These are phyloP conservation scores for Gossypium davidsonii DNA, from an alignment of 441 rosid species.

Conservation along the genomic window DNA sequence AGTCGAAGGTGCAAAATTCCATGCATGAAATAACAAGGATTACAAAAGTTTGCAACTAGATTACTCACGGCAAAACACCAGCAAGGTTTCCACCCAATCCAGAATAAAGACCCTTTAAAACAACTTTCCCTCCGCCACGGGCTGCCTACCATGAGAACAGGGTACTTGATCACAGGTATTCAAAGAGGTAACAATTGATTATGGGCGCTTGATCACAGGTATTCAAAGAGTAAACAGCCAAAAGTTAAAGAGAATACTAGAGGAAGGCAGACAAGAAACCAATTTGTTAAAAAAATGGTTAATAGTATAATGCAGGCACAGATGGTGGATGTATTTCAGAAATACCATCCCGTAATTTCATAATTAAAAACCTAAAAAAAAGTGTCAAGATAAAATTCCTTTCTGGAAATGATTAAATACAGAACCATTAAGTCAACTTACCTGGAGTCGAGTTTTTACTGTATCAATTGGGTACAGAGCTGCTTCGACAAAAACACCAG, in stretches of 20 bases:
- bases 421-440: conserved; percentile 20
- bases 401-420: not conserved
- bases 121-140: conserved; percentile 63
- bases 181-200: not conserved
- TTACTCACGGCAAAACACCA: conserved; percentile 71
- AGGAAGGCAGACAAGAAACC: not conserved
- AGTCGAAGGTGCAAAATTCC: not conserved
- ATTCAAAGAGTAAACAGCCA: not conserved
- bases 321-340: not conserved
- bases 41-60: not conserved
- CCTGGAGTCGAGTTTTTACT: conserved; percentile 73
- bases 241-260: not conserved
- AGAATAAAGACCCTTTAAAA: conserved; percentile 66
- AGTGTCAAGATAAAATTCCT: not conserved
- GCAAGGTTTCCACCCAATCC: conserved; percentile 70
- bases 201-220: not conserved
- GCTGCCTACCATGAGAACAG: conserved; percentile 35
- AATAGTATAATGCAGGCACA: not conserved
- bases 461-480: conserved; percentile 74
- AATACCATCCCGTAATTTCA: not conserved
- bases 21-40: not conserved
- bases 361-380: not conserved
- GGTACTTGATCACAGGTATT: not conserved
- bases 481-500: conserved; percentile 71
- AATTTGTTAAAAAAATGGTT: not conserved